phyloP scores from a whole-genome alignment of 2,329 filamentous ascomycete species.

The Aspergillus caelatus region DNA sequence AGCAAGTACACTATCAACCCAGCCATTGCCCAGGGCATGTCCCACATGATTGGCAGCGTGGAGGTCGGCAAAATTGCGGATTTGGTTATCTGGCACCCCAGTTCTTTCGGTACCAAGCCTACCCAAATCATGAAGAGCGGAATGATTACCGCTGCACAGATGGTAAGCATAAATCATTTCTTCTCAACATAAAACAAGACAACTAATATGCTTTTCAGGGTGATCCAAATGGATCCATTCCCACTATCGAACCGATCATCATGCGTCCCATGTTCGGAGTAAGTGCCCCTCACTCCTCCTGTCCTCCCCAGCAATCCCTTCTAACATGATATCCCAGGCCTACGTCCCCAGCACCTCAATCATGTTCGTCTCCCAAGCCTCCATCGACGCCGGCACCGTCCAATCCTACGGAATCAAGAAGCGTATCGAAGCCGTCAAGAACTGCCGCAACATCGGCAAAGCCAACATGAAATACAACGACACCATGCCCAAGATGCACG shows the following conservation, averaged over 20 bases:
- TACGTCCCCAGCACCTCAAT: conserved; percentile 73
- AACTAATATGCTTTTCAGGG: conserved; percentile 52
- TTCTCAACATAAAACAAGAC: background rate
- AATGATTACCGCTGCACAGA: conserved; percentile 78
- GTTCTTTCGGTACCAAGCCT: conserved; percentile 87
- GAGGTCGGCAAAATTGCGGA: conserved; percentile 91
- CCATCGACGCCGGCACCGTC: conserved; percentile 68
- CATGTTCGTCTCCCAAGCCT: conserved; percentile 78
- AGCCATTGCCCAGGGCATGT: conserved; percentile 86
- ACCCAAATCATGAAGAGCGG: conserved; percentile 81
- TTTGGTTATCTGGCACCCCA: conserved; percentile 82
- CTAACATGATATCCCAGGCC: conserved; percentile 38
- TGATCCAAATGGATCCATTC: conserved; percentile 81
- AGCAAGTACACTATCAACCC: conserved; percentile 98
- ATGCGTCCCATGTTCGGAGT: conserved; percentile 82
- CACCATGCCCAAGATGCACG: conserved; percentile 79
- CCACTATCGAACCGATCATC: conserved; percentile 82
- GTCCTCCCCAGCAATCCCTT: background rate
- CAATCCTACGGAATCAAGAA: conserved; percentile 75
- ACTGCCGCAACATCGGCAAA: conserved; percentile 76
- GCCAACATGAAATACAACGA: conserved; percentile 90
- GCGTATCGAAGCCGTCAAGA: conserved; percentile 76
- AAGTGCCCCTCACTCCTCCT: conserved; percentile 23
- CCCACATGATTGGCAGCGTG: conserved; percentile 80
- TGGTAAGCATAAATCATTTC: conserved; percentile 59